Conservation (phyloP, 1,284 basidiomycete species). For the Ustilago crameri region DNA sequence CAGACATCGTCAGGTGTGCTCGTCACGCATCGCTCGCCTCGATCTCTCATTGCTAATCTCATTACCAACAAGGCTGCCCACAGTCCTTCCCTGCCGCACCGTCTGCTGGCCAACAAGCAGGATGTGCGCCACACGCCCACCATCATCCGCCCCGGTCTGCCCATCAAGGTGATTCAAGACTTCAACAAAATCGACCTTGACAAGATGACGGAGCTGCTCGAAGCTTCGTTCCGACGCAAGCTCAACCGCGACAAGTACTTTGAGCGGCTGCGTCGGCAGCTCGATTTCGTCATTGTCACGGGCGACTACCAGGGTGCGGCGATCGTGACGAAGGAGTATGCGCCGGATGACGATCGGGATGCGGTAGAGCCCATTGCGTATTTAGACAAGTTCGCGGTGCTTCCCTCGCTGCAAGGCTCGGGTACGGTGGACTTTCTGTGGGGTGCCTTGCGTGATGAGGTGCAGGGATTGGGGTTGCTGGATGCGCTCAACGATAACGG, state of each 20-base stretch:
- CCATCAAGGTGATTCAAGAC: conserved; percentile 80
- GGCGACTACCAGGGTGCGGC: conserved; percentile 97
- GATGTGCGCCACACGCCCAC: conserved; percentile 92
- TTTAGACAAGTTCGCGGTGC: conserved; percentile 97
- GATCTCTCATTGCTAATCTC: conserved; percentile 92
- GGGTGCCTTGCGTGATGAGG: conserved; percentile 98
- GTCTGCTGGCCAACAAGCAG: conserved; percentile 84
- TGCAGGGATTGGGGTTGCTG: conserved; percentile 91
- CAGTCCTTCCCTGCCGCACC: conserved; percentile 92
- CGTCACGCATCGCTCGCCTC: conserved; percentile 95
- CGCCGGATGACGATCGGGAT: conserved; percentile 47
- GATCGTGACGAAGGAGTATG: conserved; percentile 86
- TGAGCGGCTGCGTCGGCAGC: conserved; percentile 76
- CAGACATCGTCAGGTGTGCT: conserved; percentile 90
- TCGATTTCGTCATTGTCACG: conserved; percentile 94
- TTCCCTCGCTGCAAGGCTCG: conserved; percentile 93
- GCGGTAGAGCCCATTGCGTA: conserved; percentile 77
- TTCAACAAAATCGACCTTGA: conserved; percentile 77
- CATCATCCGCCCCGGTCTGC: conserved; percentile 86
- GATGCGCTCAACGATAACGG: conserved; percentile 92
- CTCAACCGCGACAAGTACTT: conserved; percentile 84
- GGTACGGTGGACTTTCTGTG: conserved; percentile 99
- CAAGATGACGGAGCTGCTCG: conserved; percentile 83
- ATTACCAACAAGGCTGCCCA: conserved; percentile 98
- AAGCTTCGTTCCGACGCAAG: conserved; percentile 83